Evolutionary conservation across 371 early-diverging fungal species (phyloP), one percentile per base, ranked within the genome.

Genomic region (Dichotomocladium elegans): DNA sequence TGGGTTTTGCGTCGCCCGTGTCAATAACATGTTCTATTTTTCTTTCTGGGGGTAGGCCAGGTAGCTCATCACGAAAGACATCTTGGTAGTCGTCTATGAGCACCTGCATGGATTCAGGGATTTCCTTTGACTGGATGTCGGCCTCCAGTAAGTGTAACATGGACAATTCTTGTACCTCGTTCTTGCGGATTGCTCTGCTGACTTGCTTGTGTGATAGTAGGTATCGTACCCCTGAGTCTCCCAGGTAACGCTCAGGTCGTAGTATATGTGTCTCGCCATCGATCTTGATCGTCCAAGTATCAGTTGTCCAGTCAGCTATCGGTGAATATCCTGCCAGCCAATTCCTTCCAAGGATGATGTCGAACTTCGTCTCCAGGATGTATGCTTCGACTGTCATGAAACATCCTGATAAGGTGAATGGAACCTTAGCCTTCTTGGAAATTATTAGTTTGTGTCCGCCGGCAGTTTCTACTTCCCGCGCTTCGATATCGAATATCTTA

Each of bases 281-380:
- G 45, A 44, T 15, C 14, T 8, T 27, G 14, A 44, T 15, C 17
- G 26, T 15, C 45, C 45, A 44, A 9, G 21, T 44, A 15, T 44
- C 45, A 28, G n/a, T 7, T 28, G 26, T 29, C 45, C 45, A 44
- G 29, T 44, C 21, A 44, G 27, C 28, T 44, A 44, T 22, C 25
- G 51, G 51, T 14, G 24, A 40, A 22, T 40, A 22, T 3, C 37
- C 14, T n/a, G 37, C 25, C 15, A 54, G 21, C 47, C 40, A 54
- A n/a, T 40, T 35, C n/a, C 40, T 34, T 12, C 45, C 54, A 21
- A 53, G 43, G 43, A 53, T 53, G 5, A 53, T 24, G 40, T 53
- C 46, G 24, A 53, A 53, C 47, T 53, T 53, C 1, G 37, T 53
- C 14, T 53, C 35, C 4, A 53, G 9, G 7, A 53, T 17, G 27